phyloP scores from a whole-genome alignment of 768 basidiomycete species.

The Lactarius sanguifluus region DNA sequence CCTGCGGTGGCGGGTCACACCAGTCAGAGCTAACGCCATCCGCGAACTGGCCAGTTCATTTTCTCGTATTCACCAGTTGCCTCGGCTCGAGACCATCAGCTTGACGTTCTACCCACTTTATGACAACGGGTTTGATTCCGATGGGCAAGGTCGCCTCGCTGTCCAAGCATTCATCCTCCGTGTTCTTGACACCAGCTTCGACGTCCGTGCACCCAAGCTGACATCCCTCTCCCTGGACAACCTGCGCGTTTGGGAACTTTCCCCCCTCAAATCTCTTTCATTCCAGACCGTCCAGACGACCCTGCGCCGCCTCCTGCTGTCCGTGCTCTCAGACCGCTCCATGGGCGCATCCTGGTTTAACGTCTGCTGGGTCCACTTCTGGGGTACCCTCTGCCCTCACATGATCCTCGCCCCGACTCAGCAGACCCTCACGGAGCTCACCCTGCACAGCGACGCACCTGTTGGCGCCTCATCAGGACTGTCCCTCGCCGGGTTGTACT shows the following conservation, averaged over 20 bases:
- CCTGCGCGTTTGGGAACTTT: background rate
- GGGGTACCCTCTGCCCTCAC: background rate
- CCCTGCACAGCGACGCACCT: slow-evolving; percentile 2
- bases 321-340: background rate
- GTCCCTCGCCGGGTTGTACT: background rate
- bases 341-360: background rate
- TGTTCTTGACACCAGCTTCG: background rate
- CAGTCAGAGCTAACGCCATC: background rate
- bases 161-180: background rate
- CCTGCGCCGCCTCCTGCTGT: background rate
- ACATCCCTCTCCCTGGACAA: background rate
- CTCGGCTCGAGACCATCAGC: background rate
- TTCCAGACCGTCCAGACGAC: background rate
- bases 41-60: background rate
- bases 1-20: background rate
- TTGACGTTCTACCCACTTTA: background rate
- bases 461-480: background rate
- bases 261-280: background rate
- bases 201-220: background rate
- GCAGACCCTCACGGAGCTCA: background rate
- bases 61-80: background rate
- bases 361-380: background rate
- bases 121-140: background rate
- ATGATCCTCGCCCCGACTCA: background rate
- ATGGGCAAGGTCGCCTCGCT: background rate